Base-by-base conservation (phyloP, 2,329 filamentous ascomycete genomes). In the Hymenoscyphus infarciens region DNA sequence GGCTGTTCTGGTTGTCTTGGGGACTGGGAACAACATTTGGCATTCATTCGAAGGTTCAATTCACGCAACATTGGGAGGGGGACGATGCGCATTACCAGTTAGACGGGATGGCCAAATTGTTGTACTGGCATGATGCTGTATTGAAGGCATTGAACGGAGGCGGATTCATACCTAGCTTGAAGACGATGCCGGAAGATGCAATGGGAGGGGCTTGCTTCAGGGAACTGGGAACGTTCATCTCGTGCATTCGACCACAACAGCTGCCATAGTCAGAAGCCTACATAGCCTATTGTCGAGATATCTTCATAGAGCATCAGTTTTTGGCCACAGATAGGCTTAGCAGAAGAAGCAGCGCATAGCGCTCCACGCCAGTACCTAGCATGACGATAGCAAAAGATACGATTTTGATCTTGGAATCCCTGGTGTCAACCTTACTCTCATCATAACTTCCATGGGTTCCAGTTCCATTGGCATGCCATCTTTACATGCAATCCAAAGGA, bases 381-480 rank as follows among this genome's bases (percentile, higher is more conserved):
- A 85, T 85, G 83, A 87, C 83, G 86, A 86, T 90, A 90, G 88
- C 87, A 88, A 84, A 87, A 80, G 76, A 79, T 75, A 78, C 77
- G 71, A 74, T 73, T 49, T 31, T 74, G 63, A 74, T 74, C 71
- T 71, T 73, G 73, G 73, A 74, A 72, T 67, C 74, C 70, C 71
- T 72, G 67, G 68, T 72, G 70, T 73, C 71, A 73, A 69, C 66
- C 69, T 71, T 71, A 22, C 42, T 49, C 69, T 66, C 69, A 72
- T 72, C 68, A 71, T 72, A 70, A 71, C 69, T 68, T 63, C 60
- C 60, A 56, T 65, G 65, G 66, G 49, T 66, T 61, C 38, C 22
- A 53, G 49, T 66, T 61, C 38, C 22, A 53, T 61, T 56, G 58
- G 54, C 61, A 63, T 61, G 63, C 61, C 61, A 49, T 55, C 25